Evolutionary conservation across 2,329 filamentous ascomycete genomes (phyloP).

Genomic region (Gnomoniopsis sp.): DNA sequence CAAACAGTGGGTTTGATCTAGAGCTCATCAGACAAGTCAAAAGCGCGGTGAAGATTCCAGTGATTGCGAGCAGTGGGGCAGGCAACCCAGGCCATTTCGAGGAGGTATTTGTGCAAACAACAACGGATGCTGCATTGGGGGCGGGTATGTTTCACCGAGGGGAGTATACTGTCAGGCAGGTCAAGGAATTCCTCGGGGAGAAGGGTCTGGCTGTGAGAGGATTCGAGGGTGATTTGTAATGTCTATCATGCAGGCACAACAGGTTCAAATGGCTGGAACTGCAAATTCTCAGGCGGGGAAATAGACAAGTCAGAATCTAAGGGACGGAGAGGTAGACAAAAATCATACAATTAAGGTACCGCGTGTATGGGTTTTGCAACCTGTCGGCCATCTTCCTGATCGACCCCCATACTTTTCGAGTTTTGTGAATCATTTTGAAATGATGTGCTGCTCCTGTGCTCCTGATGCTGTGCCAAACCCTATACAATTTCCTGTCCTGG

Average conservation of each 20-base stretch:
- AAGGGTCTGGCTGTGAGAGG: conserved; percentile 75
- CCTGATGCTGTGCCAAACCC: conserved; percentile 11
- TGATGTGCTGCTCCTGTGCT: conserved; percentile 10
- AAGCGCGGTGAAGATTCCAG: conserved; percentile 79
- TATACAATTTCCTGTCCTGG: conserved; percentile 4
- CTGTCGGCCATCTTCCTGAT: neutral
- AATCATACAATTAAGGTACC: conserved; percentile 10
- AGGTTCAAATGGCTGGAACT: too few species aligned
- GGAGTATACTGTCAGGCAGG: conserved; percentile 91
- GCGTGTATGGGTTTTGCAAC: conserved; percentile 7
- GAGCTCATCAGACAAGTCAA: conserved; percentile 91
- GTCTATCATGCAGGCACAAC: neutral
- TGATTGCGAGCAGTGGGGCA: conserved; percentile 91
- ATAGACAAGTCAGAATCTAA: neutral
- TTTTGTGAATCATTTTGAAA: neutral
- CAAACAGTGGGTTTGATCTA: conserved; percentile 89
- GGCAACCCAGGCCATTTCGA: conserved; percentile 84
- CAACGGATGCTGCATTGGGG: conserved; percentile 87
- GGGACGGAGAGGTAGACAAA: conserved; percentile 4
- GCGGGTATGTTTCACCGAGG: conserved; percentile 97
- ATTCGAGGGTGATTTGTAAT: conserved; percentile 59
- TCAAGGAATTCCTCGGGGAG: conserved; percentile 76
- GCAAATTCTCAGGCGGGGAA: neutral
- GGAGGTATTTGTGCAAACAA: conserved; percentile 83
- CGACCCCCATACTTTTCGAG: neutral